Evolutionary conservation across 352 stramenopile species (phyloP), one percentile per base, ranked within the genome.

Genomic region (Globisporangium emineosum): DNA sequence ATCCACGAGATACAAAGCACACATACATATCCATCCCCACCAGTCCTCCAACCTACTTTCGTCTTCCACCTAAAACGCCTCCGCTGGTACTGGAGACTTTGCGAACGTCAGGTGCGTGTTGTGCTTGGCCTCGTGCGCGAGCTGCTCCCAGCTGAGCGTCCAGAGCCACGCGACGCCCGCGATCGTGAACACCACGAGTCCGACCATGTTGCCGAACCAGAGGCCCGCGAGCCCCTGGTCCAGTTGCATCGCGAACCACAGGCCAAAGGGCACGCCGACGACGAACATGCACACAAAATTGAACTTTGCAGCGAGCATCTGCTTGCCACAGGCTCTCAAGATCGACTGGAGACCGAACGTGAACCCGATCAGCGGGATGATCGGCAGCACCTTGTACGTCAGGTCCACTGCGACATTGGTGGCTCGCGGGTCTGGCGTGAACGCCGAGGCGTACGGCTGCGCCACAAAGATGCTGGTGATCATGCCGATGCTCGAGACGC

Each of bases 131-230:
- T 67, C 53, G 49, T 64, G 58, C 5, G 58, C 58, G 1, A 64
- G 45, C 7, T 57, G 8, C n/a, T 64, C 49, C 58, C 58, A 64
- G 21, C 21, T 57, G n/a, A 72, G 53, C 0, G 37, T 32, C 7
- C 25, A 60, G 21, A 73, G 54, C 69, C 69, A 76, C 6, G 61
- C 15, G 33, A 72, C 3, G 10, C 65, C 69, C 29, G 68, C 76
- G 19, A 86, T 47, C 1, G 64, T 65, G 30, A 77, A 88, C 17
- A 75, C 35, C 4, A 79, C 21, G 5, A 77, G 71, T n/a, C 79
- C 81, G 25, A 74, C 60, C 61, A 87, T 76, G 27, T 89, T 73
- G 0, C 83, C 83, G 35, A 71, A 62, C 81, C 81, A 90, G 8
- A 92, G 61, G 0, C 83, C 83, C 23, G 49, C 40, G 17, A 47